phyloP scores from a whole-genome alignment of 2,329 filamentous ascomycete genomes.

The Xylaria arbuscula region DNA sequence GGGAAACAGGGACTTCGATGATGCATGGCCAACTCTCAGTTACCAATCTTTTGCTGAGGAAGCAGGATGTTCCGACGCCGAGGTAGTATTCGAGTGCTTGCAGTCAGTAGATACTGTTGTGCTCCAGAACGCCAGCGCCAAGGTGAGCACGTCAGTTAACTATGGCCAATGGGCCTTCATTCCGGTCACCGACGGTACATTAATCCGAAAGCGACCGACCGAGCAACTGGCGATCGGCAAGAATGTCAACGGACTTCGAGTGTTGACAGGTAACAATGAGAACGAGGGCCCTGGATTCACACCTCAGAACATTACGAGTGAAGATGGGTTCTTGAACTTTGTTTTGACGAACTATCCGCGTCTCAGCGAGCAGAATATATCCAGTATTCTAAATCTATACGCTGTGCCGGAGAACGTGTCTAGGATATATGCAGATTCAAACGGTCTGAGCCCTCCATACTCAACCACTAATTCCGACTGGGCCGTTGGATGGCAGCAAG shows the following conservation, averaged over 20 bases:
- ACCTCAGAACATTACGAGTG: conserved; percentile 51
- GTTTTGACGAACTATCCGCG: conserved; percentile 51
- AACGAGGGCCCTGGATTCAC: conserved; percentile 55
- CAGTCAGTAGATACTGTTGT: conserved; percentile 48
- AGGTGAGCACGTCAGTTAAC: conserved; percentile 44
- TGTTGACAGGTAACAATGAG: conserved; percentile 52
- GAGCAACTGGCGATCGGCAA: conserved; percentile 46
- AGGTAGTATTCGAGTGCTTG: conserved; percentile 52
- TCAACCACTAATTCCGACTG: conserved; percentile 62
- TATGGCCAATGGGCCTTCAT: conserved; percentile 53
- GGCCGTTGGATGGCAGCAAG: conserved; percentile 66
- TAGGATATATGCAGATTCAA: conserved; percentile 52
- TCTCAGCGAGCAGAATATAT: conserved; percentile 49
- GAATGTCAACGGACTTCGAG: conserved; percentile 50
- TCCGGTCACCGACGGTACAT: conserved; percentile 53
- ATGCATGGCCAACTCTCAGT: conserved; percentile 46
- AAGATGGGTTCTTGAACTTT: conserved; percentile 49
- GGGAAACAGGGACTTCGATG: conserved; percentile 48
- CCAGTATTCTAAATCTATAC: conserved; percentile 50
- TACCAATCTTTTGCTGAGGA: conserved; percentile 51
- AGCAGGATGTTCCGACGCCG: conserved; percentile 49
- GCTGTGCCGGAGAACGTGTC: conserved; percentile 41
- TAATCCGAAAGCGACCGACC: conserved; percentile 49
- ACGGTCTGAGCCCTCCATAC: conserved; percentile 54
- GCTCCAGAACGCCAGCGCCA: conserved; percentile 53